phyloP scores from a whole-genome alignment of 352 stramenopile genomes.

The Phytophthora sansomeana region DNA sequence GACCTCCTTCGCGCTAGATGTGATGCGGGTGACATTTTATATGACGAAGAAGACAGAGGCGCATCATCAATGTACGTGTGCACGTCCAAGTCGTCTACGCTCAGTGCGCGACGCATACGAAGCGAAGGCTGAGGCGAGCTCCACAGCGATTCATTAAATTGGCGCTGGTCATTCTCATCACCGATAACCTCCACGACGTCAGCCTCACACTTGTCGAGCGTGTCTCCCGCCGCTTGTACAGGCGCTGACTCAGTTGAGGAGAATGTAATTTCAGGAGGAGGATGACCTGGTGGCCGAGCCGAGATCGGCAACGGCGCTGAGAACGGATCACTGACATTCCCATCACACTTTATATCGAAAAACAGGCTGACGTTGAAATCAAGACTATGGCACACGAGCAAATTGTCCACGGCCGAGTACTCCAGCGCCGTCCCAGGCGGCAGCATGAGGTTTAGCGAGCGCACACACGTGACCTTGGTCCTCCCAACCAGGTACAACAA shows the following conservation, averaged over 20 bases:
- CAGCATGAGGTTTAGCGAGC: constrained; percentile 77
- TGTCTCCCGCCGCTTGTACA: background rate
- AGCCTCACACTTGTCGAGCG: constrained; percentile 16
- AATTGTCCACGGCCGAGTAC: constrained; percentile 85
- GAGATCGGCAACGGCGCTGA: constrained; percentile 76
- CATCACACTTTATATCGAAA: constrained; percentile 80
- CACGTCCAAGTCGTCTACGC: constrained; percentile 34
- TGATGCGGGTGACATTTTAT: constrained; percentile 30
- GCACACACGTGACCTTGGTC: constrained; percentile 76
- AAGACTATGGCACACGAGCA: constrained; percentile 84
- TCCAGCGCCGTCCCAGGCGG: constrained; percentile 61
- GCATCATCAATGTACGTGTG: constrained; percentile 27
- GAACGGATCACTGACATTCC: constrained; percentile 68
- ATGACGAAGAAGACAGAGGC: constrained; percentile 16
- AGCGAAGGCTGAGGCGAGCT: constrained; percentile 8
- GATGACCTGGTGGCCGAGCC: constrained; percentile 38
- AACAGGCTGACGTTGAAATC: constrained; percentile 84
- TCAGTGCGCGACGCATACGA: constrained; percentile 28
- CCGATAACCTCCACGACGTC: constrained; percentile 11
- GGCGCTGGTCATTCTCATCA: constrained; percentile 22
- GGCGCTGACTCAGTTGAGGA: background rate
- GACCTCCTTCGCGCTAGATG: constrained; percentile 31
- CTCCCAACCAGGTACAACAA: constrained; percentile 76
- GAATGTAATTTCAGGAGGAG: constrained; percentile 9
- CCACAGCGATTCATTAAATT: constrained; percentile 8